Percentiles rank a stretch among this genome's conserved stretches.
Conservation (phyloP, 768 basidiomycete genomes). For the Brasilioporus rufonigricans region DNA sequence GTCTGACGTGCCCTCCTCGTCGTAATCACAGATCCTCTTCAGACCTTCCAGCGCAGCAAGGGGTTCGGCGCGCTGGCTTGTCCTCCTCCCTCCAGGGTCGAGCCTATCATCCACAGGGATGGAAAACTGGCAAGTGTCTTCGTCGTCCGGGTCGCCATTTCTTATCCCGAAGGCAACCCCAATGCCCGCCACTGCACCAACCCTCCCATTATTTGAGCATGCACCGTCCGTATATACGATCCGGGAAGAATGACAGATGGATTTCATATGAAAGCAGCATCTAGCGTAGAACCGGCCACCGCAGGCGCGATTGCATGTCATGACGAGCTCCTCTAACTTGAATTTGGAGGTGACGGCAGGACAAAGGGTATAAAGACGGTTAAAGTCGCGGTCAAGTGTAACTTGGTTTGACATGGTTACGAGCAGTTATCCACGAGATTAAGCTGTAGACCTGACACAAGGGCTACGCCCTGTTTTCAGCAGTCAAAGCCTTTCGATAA, state of each 20-base stretch:
- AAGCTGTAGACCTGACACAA: too few relatives aligned
- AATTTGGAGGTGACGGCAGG: neutral
- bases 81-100: conserved; percentile 18
- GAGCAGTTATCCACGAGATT: neutral
- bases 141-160: neutral
- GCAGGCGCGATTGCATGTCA: neutral
- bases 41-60: conserved; percentile 28
- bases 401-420: neutral
- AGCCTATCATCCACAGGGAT: conserved; percentile 22
- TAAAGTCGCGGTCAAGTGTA: neutral
- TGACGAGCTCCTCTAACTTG: neutral
- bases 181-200: conserved; percentile 11
- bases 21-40: neutral
- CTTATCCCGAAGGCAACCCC: neutral
- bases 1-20: neutral
- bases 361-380: neutral
- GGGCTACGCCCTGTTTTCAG: neutral
- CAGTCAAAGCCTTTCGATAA: neutral
- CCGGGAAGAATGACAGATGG: conserved; percentile 14
- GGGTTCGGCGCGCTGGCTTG: conserved; percentile 34
- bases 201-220: conserved; percentile 29
- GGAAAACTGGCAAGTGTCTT: conserved; percentile 3
- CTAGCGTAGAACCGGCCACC: conserved; percentile 2
- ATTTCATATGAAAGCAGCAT: conserved; percentile 2
- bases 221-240: conserved; percentile 35